Evolutionary conservation across 345 rosid genomes (phyloP).

Genomic region (Melaleuca quinquenervia): DNA sequence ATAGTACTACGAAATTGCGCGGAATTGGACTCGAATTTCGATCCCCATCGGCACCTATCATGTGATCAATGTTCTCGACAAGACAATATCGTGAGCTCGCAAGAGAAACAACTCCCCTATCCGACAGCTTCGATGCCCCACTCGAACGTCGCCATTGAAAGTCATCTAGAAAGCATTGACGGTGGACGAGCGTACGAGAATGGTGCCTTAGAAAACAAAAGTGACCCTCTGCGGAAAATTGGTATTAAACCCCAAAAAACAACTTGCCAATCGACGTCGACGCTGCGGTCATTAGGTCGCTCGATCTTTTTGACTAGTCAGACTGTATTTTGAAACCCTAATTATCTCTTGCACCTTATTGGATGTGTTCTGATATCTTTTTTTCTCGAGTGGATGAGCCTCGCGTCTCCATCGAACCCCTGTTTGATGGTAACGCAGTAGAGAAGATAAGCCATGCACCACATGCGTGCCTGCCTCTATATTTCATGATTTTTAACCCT

Average conservation of each 20-base stretch:
- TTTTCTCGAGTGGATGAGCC: neutral
- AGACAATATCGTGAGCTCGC: neutral
- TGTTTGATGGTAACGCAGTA: neutral
- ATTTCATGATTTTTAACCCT: neutral
- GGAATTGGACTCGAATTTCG: neutral
- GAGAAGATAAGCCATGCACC: neutral
- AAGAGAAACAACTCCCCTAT: neutral
- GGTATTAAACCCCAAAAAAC: neutral
- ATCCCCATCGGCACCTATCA: neutral
- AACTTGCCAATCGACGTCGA: neutral
- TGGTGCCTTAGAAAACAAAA: neutral
- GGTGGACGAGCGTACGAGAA: neutral
- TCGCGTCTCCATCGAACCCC: neutral
- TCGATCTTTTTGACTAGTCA: neutral
- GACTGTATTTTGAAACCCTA: neutral
- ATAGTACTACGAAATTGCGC: neutral
- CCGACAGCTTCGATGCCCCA: neutral
- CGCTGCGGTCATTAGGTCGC: neutral
- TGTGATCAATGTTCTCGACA: neutral
- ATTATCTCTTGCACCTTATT: neutral
- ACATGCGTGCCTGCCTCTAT: neutral
- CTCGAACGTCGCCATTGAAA: neutral
- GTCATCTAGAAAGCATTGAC: neutral
- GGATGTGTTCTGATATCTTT: neutral
- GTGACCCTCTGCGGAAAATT: neutral